phyloP scores from a whole-genome alignment of 257 asterid genomes.

The Perilla frutescens region DNA sequence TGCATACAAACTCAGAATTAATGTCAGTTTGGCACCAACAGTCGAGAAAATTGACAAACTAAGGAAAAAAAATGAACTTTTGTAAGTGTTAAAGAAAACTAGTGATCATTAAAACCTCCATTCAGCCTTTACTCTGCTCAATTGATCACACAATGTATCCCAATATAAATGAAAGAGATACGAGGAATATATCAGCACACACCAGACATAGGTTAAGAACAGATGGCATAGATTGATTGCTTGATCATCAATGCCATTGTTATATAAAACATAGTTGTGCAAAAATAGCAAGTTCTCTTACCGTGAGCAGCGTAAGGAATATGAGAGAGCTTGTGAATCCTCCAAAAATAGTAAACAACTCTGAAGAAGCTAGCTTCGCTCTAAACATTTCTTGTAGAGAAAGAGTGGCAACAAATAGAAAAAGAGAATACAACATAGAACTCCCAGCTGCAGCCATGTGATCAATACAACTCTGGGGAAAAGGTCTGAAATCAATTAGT shows the following conservation, averaged over 20 bases:
- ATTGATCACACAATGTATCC: not conserved
- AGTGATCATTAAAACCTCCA: not conserved
- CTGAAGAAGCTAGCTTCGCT: slow-evolving; percentile 83
- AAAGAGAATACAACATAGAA: slow-evolving; percentile 85
- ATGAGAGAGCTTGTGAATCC: slow-evolving; percentile 88
- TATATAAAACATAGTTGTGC: not conserved
- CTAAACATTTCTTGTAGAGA: slow-evolving; percentile 87
- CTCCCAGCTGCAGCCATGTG: slow-evolving; percentile 85
- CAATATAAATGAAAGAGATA: not conserved
- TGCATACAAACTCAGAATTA: not conserved
- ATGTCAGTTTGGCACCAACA: slow-evolving; percentile 2
- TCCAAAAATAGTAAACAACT: slow-evolving; percentile 90
- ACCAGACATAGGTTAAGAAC: slow-evolving; percentile 8
- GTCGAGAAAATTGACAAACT: slow-evolving; percentile 13
- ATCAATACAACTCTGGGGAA: slow-evolving; percentile 32
- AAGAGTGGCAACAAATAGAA: slow-evolving; percentile 71
- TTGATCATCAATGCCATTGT: slow-evolving; percentile 4
- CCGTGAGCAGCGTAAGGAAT: slow-evolving; percentile 76
- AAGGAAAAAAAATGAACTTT: not conserved
- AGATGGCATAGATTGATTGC: slow-evolving; percentile 1
- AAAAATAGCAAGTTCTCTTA: slow-evolving; percentile 37
- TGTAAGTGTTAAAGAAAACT: not conserved
- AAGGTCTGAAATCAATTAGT: not conserved
- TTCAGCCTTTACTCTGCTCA: not conserved
- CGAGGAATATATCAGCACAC: not conserved